Base-by-base conservation (phyloP, 179 eudicot genomes). In the Silene noctiflora region DNA sequence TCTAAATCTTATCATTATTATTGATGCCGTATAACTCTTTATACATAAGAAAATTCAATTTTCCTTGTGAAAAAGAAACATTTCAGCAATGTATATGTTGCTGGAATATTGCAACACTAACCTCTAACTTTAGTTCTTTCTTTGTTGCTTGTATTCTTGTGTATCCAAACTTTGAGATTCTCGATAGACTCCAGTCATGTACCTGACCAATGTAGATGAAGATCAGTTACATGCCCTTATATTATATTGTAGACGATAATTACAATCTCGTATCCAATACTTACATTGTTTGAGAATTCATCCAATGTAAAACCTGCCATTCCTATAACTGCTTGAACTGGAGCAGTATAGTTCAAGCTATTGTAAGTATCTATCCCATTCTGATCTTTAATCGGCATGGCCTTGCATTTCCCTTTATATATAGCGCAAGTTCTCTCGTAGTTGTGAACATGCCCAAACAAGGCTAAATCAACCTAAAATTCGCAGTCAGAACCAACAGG, bases 301-400 rank as follows among this genome's bases (percentile, higher is more conserved):
- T 93, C 98, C 81, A 93, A 76, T 51, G 16, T 74, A 83, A 91
- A 93, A 42, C 98, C 98, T 75, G 98, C 98, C 97, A 91, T 91
- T 73, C 98, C 98, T 44, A 93, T 91, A 51, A 93, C 68, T 68
- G 86, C 91, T 1, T 93, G 97, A 82, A 93, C 86, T 3, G 98
- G 98, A 55, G 95, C 97, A 14, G 60, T 72, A 58, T 91, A 93
- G 56, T 89, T 84, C 1, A 76, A 73, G 75, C 83, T 85, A n/a
- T 89, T 84, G 6, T 80, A 89, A 7, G 89, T 89, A 74, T 91
- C 91, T 0, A 89, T 73, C 33, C 91, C 98, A 44, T 75, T 77
- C 25, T 44, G 79, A 76, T 86, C 94, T 85, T 86, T 93, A 64
- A 79, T 74, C 0, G 98, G 98, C 85, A 80, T 86, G 66, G 85